Percentiles rank a stretch among this genome's conserved stretches.
Conservation (phyloP, 2,329 filamentous ascomycete species). For the Xylariomycetidae sp. region DNA sequence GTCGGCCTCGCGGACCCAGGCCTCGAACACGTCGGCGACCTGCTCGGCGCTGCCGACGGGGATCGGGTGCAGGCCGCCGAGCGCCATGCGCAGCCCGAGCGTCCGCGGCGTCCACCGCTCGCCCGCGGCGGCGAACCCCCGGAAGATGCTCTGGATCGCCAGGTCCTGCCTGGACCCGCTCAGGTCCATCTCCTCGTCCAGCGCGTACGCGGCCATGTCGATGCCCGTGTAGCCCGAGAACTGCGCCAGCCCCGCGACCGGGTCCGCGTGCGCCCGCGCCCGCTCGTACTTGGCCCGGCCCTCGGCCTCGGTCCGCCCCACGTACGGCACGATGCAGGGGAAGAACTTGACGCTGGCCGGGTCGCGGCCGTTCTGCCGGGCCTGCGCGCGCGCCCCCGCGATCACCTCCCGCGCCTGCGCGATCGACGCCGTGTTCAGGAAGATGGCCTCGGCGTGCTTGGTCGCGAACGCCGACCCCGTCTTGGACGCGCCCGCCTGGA, state of each 20-base stretch:
- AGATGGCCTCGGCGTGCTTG: slow-evolving; percentile 54
- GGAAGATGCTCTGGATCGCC: slow-evolving; percentile 7
- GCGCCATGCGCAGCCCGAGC: slow-evolving; percentile 6
- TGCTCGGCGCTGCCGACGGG: slow-evolving; percentile 6
- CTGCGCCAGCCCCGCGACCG: slow-evolving; percentile 7
- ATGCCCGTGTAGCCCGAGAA: slow-evolving; percentile 9
- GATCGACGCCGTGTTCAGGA: slow-evolving; percentile 48
- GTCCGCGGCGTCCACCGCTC: slow-evolving; percentile 4
- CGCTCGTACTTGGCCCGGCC: slow-evolving; percentile 2
- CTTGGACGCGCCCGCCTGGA: slow-evolving; percentile 53
- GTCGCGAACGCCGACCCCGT: slow-evolving; percentile 51
- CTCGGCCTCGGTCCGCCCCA: slow-evolving; percentile 44
- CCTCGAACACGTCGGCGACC: slow-evolving; percentile 6
- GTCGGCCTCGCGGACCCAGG: slow-evolving; percentile 39
- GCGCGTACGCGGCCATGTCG: slow-evolving; percentile 4
- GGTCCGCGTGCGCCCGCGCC: slow-evolving; percentile 1
- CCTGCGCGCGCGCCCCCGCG: slow-evolving; percentile 44
- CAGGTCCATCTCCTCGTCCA: slow-evolving; percentile 5
- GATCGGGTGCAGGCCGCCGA: slow-evolving; percentile 7
- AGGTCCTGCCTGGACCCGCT: slow-evolving; percentile 2
- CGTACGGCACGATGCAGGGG: slow-evolving; percentile 40
- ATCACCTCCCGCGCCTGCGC: slow-evolving; percentile 43
- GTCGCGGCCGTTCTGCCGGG: slow-evolving; percentile 45
- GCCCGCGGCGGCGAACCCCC: slow-evolving; percentile 1
- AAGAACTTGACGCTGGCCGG: slow-evolving; percentile 51